Base-by-base conservation (phyloP, 441 rosid genomes). In the Brassica balearica region DNA sequence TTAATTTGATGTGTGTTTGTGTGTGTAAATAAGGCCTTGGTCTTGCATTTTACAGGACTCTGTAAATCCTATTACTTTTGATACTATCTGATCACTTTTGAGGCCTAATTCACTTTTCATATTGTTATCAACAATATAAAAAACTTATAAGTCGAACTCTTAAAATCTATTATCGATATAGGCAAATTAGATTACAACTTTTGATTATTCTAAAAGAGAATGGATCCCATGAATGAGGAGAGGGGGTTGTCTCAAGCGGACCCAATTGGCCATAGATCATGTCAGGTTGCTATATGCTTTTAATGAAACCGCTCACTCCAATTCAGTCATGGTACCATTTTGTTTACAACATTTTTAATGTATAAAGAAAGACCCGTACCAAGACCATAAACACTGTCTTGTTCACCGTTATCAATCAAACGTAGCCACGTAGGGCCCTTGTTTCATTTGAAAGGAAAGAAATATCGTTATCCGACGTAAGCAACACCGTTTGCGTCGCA, bases 11-110 rank as follows among this genome's bases (percentile, higher is more conserved):
- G 8, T 56, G 74, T 20, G 59, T 53, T 53, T 22, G 65, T 60
- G 36, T 65, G 53, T 65, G 82, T 79, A 69, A 69, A 69, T 74
- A 74, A 79, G 75, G 76, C 68, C 46, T 74, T 63, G 2, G 55
- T 62, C 67, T 72, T 9, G 3, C 29, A 22, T 46, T 78, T 66
- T 67, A 68, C 69, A 61, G 48, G n/a, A 38, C 46, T 55, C 34
- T 51, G 78, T 78, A 73, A 78, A 78, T 73, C 69, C 69, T 19
- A 53, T 27, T 38, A 63, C 75, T 38, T 53, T 20, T 65, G 68
- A 27, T 29, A 14, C 58, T 34, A 71, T 70, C 22, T 70, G 59
- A 71, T 65, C 15, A n/a, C 56, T 43, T 43, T 43, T 3, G 51
- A 43, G 51, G 51, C 51, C 51, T 5, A 41, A 36, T 36, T 36